Base-by-base conservation (phyloP, 2,329 filamentous ascomycete species). In the Metarhizium brunneum region DNA sequence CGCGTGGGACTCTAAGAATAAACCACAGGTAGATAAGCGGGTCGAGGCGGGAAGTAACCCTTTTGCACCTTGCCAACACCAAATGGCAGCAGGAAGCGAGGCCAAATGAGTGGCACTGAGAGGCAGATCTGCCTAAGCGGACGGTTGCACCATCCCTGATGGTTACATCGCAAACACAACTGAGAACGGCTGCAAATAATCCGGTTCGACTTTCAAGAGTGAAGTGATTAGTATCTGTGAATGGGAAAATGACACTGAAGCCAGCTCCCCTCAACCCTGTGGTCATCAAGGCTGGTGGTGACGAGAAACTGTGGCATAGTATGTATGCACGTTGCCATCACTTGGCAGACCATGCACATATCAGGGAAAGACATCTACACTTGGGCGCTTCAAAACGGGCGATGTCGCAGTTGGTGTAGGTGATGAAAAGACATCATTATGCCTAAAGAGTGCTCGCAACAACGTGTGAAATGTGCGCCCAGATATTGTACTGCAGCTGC, bases 121-220 rank as follows among this genome's bases (percentile, higher is more conserved):
- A 52, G 61, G 42, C 45, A 62, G 60, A 63, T 61, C 61, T 60
- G 56, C 51, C 54, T 48, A 57, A 54, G 36, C 54, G 47, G 51
- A 57, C 56, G 59, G 56, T 50, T 43, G 56, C 57, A 45, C 36
- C 29, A 49, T 35, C 38, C 59, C 58, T 59, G 58, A 59, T 61
- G 60, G 64, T 65, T 65, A 65, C 64, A 65, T 65, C 56, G 63
- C 50, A 48, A 57, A 42, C 38, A 48, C 55, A 38, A 32, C 45
- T 48, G n/a, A 20, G 47, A 52, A 51, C 20, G 20, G 52, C 50
- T 56, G 50, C 10, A 54, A 60, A 59, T 53, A 54, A 54, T 53
- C 54, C 58, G 57, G 62, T 52, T 61, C 57, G 59, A 60, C 49
- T 40, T 16, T 4, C 50, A 53, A 54, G 53, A 52, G 51, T 49